Base-by-base conservation (phyloP, 768 basidiomycete species). In the Tricholoma flavovirens region DNA sequence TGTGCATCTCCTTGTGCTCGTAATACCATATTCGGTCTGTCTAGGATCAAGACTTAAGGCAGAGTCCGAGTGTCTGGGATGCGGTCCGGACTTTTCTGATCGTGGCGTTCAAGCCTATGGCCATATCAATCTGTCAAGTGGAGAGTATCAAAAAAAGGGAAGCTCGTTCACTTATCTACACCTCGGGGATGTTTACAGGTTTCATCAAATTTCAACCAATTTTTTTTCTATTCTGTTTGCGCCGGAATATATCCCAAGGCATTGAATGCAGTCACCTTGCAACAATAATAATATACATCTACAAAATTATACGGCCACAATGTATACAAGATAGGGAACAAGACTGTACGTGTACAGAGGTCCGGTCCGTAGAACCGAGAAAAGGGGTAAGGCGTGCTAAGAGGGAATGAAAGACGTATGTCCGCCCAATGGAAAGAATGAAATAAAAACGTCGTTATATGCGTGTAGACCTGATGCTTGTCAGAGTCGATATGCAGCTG, bases 381-480 rank as follows among this genome's bases (percentile, higher is more conserved):
- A 32, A 46, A 29, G 24, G 29, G 17, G 12, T 11, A 24, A 21
- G 45, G 17, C 33, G 48, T 50, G 56, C 35, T n/a, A n/a, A n/a
- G 40, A 32, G 29, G 21, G 55, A 50, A 21, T 32, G 15, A 30
- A 26, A 26, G 50, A 30, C 7, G 46, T 29, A 43, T 59, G 58
- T 59, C 50, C 58, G 49, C 40, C 42, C 21, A 56, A 55, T n/a
- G 43, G 30, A 36, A 32, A 53, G n/a, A 12, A 29, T 51, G 35
- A 45, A 56, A 59, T 54, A 54, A 17, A 56, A 59, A 19, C 30
- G 58, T 3, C 14, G 6, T 48, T 10, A 26, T 53, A 43, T 29
- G 40, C 22, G 40, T 29, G 46, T 5, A 17, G 19, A 17, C 6
- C 26, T 9, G 9, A 29, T 48, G 45, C 26, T n/a, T 24, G 45